phyloP scores from a whole-genome alignment of 495 filamentous ascomycete species.

The Corynascus novoguineensis region DNA sequence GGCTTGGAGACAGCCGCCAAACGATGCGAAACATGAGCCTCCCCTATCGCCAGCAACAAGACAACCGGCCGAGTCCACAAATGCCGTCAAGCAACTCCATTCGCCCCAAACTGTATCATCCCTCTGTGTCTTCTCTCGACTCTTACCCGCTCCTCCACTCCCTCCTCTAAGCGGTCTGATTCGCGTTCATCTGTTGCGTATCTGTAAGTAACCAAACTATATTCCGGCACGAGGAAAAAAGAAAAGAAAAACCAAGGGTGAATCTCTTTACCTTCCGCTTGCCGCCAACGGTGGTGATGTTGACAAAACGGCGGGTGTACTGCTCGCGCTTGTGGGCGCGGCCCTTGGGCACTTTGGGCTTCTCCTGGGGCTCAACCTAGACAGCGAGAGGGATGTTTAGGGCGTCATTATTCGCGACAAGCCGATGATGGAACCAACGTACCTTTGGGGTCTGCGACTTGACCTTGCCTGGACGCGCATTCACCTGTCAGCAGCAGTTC shows the following conservation, averaged over 20 bases:
- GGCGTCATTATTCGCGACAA: background rate
- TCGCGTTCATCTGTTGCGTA: slow-evolving; percentile 44
- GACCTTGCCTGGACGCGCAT: slow-evolving; percentile 39
- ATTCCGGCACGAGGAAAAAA: slow-evolving; percentile 44
- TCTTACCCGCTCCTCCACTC: background rate
- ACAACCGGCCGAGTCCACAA: slow-evolving; percentile 12
- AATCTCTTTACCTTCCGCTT: slow-evolving; percentile 85
- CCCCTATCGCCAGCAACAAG: slow-evolving; percentile 1
- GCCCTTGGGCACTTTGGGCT: slow-evolving; percentile 91
- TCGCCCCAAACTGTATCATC: background rate
- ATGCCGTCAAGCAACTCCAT: slow-evolving; percentile 4
- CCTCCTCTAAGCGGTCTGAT: slow-evolving; percentile 38
- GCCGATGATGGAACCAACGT: background rate
- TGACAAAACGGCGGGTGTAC: slow-evolving; percentile 98
- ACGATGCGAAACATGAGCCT: background rate
- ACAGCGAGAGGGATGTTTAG: background rate
- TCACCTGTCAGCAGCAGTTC: background rate
- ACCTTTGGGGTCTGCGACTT: slow-evolving; percentile 51
- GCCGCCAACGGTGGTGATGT: slow-evolving; percentile 90
- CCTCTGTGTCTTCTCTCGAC: background rate
- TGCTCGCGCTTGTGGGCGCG: slow-evolving; percentile 94
- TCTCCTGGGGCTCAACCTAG: slow-evolving; percentile 80
- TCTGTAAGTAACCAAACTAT: background rate
- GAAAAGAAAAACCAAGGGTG: no score
- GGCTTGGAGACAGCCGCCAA: slow-evolving; percentile 6